Base-by-base conservation (phyloP, 2,329 filamentous ascomycete genomes). In the Alternaria sp. region DNA sequence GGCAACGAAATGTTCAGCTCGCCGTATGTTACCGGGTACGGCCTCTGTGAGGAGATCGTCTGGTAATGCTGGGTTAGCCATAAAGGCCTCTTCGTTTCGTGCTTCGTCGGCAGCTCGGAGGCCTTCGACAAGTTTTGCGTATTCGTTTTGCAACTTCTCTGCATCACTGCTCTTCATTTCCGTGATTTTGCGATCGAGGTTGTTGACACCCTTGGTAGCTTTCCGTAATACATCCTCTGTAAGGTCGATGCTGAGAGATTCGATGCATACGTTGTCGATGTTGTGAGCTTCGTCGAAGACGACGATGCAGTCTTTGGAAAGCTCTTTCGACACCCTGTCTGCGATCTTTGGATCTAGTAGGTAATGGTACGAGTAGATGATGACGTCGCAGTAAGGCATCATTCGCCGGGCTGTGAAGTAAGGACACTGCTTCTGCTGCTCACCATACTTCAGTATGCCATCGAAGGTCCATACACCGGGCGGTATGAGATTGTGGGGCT, bases 331-430 rank as follows among this genome's bases (percentile, higher is more conserved):
- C 2, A 98, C 94, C 59, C 94, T 81, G 76, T 99, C 95, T 12
- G 95, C 95, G 72, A 99, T 99, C 78, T 99, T 99, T 3, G 95
- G 95, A 73, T 99, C 96, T 16, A 99, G 87, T 3, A 99, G 87
- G 75, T 99, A 99, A 79, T 99, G 95, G 76, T 99, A 99, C 0
- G 95, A 99, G 82, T 99, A 99, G 69, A 99, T 99, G 74, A 99
- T 97, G 75, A 99, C 93, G 77, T 99, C 98, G 85, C 95, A 99
- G 76, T 94, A 98, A 73, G 95, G 91, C 94, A 99, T 98, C 95
- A 99, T 99, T 66, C 95, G 89, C 60, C 95, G 87, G 14, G 93
- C 92, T 14, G 94, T 97, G 72, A 99, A 99, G 78, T 99, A 99
- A 0, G 95, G 95, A 71, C 95, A 99, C 78, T 98, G 95, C 77